These are phyloP conservation scores for Glycyrrhiza uralensis DNA, from an alignment of 306 rosid species.

Conservation along the genomic window DNA sequence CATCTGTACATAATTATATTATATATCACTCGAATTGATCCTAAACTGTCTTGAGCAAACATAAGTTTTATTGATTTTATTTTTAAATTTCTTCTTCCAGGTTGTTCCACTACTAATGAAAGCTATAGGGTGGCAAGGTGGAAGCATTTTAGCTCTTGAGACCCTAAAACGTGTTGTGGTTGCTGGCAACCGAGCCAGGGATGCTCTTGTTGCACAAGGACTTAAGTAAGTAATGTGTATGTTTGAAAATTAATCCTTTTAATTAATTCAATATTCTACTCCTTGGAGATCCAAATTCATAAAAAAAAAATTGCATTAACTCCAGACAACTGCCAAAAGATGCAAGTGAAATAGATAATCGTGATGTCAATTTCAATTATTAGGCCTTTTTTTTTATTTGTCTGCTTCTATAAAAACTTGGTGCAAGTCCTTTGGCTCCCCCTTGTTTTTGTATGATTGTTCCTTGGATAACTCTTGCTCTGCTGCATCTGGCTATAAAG, in stretches of 20 bases:
- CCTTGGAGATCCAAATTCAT: conserved; percentile 8
- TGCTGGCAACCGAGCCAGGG: conserved; percentile 99
- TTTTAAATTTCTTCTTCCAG: conserved; percentile 41
- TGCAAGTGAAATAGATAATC: conserved; percentile 9
- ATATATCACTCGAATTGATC: background rate
- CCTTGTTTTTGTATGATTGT: conserved; percentile 1
- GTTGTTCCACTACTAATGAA: conserved; percentile 97
- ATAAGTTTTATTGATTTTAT: background rate
- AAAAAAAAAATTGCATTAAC: conserved; percentile 16
- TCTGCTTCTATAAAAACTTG: background rate
- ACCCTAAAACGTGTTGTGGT: conserved; percentile 98
- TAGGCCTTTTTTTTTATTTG: background rate
- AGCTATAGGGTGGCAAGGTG: conserved; percentile 99
- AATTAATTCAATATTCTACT: conserved; percentile 6
- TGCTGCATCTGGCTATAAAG: background rate
- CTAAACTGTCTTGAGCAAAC: background rate
- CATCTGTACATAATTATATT: no score
- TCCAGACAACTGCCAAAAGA: background rate
- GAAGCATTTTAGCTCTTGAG: conserved; percentile 97
- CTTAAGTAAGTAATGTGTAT: conserved; percentile 68
- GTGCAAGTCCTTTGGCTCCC: background rate
- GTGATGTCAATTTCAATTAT: background rate
- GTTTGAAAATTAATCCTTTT: background rate
- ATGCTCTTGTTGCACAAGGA: conserved; percentile 99
- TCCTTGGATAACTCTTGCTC: background rate